These are phyloP conservation scores for Hypsizygus marmoreus DNA, from an alignment of 768 basidiomycete species.

Conservation along the genomic window DNA sequence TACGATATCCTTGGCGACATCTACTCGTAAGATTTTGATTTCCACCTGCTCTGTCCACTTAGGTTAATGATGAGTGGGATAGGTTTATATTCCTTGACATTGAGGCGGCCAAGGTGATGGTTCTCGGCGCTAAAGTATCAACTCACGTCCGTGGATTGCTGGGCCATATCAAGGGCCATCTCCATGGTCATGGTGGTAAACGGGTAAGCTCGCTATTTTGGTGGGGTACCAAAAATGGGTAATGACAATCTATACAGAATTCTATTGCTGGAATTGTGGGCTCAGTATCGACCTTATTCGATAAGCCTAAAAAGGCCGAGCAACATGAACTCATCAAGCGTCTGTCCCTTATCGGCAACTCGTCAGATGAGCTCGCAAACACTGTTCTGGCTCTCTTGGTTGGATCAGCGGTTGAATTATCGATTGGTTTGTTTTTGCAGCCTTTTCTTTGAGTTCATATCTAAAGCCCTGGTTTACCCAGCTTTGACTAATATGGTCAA, in stretches of 20 bases:
- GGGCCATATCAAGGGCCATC: slow-evolving; percentile 53
- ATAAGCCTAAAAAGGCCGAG: slow-evolving; percentile 44
- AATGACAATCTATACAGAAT: too few species aligned
- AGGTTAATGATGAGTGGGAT: neutral
- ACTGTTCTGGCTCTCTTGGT: slow-evolving; percentile 73
- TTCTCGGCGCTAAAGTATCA: slow-evolving; percentile 51
- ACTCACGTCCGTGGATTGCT: slow-evolving; percentile 55
- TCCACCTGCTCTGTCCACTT: neutral
- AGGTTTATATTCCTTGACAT: slow-evolving; percentile 80
- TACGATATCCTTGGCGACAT: slow-evolving; percentile 68
- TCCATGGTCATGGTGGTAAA: slow-evolving; percentile 41
- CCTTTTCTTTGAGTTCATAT: neutral
- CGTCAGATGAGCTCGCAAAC: slow-evolving; percentile 65
- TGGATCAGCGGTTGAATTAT: slow-evolving; percentile 65
- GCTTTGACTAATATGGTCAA: slow-evolving; percentile 70
- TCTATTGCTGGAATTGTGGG: slow-evolving; percentile 44
- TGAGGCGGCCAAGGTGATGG: slow-evolving; percentile 59
- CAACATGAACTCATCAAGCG: slow-evolving; percentile 57
- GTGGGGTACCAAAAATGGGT: too few species aligned
- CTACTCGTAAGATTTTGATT: slow-evolving; percentile 53
- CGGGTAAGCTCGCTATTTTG: slow-evolving; percentile 36
- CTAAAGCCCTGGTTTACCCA: slow-evolving; percentile 23
- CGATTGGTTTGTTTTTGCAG: slow-evolving; percentile 50
- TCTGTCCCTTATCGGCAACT: slow-evolving; percentile 55
- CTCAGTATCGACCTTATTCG: slow-evolving; percentile 53